Evolutionary conservation across 2,329 filamentous ascomycete genomes (phyloP), one percentile per base, ranked within the genome.

Genomic region (Didymosphaeria variabile): DNA sequence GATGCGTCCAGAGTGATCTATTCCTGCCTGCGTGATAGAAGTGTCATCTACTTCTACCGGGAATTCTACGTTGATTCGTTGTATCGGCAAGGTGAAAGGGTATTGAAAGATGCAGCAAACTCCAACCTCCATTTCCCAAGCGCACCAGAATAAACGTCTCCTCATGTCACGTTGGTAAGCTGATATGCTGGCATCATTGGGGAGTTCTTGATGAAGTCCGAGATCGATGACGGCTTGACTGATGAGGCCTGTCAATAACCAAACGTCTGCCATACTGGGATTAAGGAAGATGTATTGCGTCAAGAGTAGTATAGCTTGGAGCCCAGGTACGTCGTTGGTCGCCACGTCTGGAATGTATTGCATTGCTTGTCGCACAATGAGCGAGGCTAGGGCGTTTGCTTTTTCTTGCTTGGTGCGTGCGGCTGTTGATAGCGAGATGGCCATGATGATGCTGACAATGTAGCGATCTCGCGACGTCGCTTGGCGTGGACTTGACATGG

Each of bases 71-170:
- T 75, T 69, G 42, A 74, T 74, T 13, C 59, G 61, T 32, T 68
- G 67, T 38, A 72, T 72, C 9, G 74, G 73, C n/a, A 78, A 58
- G 44, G 67, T 74, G 10, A 72, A 70, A 2, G 73, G 74, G 5
- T 72, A 71, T 12, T 73, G 46, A 26, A 77, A 77, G 45, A 75
- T 74, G 29, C 68, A 73, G 47, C 74, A 77, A 1, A 77, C 75
- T 8, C 73, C 73, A 17, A 76, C 72, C 54, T 78, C 75, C 75
- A 77, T 77, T 47, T 78, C 75, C 74, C 74, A 78, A 15, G 74
- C 74, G 47, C 71, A 74, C 75, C 75, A 78, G 29, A 78, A 78
- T 42, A 78, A 54, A 17, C 75, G 73, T 29, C 75, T 69, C n/a
- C 75, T 67, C 74, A 77, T 77, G 49, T 78, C 75, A n/a, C 75